A percentile compares a stretch with the other conserved stretches of the same genome.
These are phyloP conservation scores for Monascus purpureus DNA, from an alignment of 495 filamentous ascomycete genomes.

Conservation along the genomic window DNA sequence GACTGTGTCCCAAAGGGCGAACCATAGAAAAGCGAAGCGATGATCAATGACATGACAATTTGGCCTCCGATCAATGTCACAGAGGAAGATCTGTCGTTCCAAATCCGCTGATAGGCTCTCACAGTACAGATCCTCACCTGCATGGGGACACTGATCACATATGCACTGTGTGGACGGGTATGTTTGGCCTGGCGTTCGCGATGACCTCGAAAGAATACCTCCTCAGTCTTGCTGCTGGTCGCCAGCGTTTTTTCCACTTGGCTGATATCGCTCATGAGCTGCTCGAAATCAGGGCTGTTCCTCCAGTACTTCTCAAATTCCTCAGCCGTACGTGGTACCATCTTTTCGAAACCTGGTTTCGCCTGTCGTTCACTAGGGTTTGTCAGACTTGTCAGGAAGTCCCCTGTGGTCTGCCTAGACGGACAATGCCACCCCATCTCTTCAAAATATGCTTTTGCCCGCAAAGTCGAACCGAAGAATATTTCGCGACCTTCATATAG, in stretches of 20 bases:
- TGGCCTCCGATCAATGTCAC: slow-evolving; percentile 71
- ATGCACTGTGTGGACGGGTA: slow-evolving; percentile 28
- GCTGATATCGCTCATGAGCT: slow-evolving; percentile 33
- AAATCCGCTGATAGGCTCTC: slow-evolving; percentile 42
- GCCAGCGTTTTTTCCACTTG: slow-evolving; percentile 30
- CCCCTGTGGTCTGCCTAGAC: slow-evolving; percentile 46
- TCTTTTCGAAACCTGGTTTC: slow-evolving; percentile 44
- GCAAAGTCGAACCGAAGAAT: slow-evolving; percentile 46
- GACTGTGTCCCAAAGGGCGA: slow-evolving; percentile 45
- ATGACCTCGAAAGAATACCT: slow-evolving; percentile 20
- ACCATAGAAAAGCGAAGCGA: slow-evolving; percentile 60
- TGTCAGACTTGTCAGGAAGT: slow-evolving; percentile 63
- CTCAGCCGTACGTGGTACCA: slow-evolving; percentile 53
- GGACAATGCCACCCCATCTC: slow-evolving; percentile 47
- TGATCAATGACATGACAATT: slow-evolving; percentile 63
- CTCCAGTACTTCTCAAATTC: slow-evolving; percentile 55
- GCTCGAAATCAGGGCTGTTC: slow-evolving; percentile 35
- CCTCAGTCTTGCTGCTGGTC: slow-evolving; percentile 17
- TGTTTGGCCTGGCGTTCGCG: slow-evolving; percentile 26
- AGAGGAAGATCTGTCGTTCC: slow-evolving; percentile 62
- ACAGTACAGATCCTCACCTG: slow-evolving; percentile 34
- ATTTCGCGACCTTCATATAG: slow-evolving; percentile 53
- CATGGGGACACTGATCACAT: slow-evolving; percentile 32
- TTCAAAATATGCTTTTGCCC: slow-evolving; percentile 48
- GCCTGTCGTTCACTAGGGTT: slow-evolving; percentile 49